phyloP scores from a whole-genome alignment of 495 filamentous ascomycete genomes.

The Aspergillus indologenus region DNA sequence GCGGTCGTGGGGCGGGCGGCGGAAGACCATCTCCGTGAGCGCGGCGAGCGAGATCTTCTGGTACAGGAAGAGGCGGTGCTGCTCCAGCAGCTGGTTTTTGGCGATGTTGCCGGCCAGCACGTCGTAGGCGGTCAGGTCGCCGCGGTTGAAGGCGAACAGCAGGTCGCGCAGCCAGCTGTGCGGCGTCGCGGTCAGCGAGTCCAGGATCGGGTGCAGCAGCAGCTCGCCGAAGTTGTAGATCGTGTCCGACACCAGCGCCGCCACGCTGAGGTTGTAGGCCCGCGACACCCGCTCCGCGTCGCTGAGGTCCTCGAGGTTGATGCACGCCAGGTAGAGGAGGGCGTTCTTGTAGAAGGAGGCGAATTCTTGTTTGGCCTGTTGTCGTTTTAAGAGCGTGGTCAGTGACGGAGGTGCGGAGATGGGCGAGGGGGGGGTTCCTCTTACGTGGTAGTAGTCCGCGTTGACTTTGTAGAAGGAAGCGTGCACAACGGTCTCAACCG shows the following conservation, averaged over 20 bases:
- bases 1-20: slow-evolving; percentile 90
- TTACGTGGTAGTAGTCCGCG: slow-evolving; percentile 87
- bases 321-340: slow-evolving; percentile 96
- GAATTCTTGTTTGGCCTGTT: slow-evolving; percentile 79
- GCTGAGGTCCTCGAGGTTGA: slow-evolving; percentile 72
- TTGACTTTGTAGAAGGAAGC: slow-evolving; percentile 95
- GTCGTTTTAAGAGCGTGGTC: not conserved
- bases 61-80: slow-evolving; percentile 79
- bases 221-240: slow-evolving; percentile 99
- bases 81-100: slow-evolving; percentile 71
- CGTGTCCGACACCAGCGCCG: slow-evolving; percentile 84
- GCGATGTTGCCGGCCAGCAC: slow-evolving; percentile 72
- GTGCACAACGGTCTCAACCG: slow-evolving; percentile 93
- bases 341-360: slow-evolving; percentile 95
- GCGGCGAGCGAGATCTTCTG: slow-evolving; percentile 97
- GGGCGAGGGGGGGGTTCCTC: not conserved
- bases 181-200: slow-evolving; percentile 64
- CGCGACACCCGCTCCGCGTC: slow-evolving; percentile 69
- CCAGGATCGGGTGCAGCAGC: slow-evolving; percentile 91
- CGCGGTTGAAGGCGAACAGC: slow-evolving; percentile 95
- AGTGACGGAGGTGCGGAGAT: not conserved
- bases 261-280: slow-evolving; percentile 89
- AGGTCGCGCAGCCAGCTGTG: slow-evolving; percentile 87
- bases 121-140: slow-evolving; percentile 84
- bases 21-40: slow-evolving; percentile 94